Evolutionary conservation across 192 early-diverging fungal species (phyloP).

Genomic region (Geosiphon pyriformis): DNA sequence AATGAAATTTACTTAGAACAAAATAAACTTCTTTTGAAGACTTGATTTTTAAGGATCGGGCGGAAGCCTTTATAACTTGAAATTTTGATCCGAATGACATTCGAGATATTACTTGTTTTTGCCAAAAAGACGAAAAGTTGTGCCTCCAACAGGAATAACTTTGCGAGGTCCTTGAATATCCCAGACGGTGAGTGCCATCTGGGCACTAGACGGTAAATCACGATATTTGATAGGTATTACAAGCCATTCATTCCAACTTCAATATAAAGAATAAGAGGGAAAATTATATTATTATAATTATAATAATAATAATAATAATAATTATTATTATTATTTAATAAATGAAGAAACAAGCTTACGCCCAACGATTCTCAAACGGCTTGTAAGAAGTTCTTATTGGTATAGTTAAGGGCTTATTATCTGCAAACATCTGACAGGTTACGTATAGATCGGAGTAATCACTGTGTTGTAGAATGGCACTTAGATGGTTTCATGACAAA

Average conservation of each 20-base stretch:
- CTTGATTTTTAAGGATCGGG: too few species aligned
- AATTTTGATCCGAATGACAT: too few species aligned
- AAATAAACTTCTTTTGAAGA: too few species aligned
- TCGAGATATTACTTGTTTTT: constrained; percentile 53
- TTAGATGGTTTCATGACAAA: too few species aligned
- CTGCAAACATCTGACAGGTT: constrained; percentile 61
- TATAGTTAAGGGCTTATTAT: constrained; percentile 59
- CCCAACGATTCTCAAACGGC: constrained; percentile 56
- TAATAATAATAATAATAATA: neutral
- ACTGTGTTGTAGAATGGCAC: too few species aligned
- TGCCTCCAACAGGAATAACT: constrained; percentile 66
- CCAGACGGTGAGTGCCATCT: constrained; percentile 75
- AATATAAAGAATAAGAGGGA: constrained; percentile 10
- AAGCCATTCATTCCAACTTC: constrained; percentile 91
- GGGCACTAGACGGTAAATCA: constrained; percentile 70
- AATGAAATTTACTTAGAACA: too few species aligned
- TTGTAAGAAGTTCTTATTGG: constrained; percentile 64
- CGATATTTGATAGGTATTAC: constrained; percentile 80
- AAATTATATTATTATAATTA: constrained; percentile 1
- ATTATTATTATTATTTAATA: too few species aligned
- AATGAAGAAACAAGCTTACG: constrained; percentile 37
- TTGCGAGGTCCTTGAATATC: constrained; percentile 71
- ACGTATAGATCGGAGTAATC: constrained; percentile 55
- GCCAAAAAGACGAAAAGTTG: constrained; percentile 78
- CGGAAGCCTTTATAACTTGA: too few species aligned